Evolutionary conservation across 75 land plant genomes (phyloP), one percentile per base, ranked within the genome.

Genomic region (Isoetes taiwanensis): DNA sequence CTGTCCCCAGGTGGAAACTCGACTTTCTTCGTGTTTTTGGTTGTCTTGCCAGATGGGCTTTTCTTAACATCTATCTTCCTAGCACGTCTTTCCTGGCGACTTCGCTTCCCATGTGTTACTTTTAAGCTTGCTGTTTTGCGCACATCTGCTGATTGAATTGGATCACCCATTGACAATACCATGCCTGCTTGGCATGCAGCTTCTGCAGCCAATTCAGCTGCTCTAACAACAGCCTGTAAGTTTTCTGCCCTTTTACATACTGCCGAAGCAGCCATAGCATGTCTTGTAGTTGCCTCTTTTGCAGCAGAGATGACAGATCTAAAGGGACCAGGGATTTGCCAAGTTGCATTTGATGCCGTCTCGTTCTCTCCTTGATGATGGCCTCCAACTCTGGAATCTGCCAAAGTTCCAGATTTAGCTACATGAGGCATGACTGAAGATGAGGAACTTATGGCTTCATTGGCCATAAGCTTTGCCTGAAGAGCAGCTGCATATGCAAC

Each of bases 171-270:
- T 32, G 94, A 74, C 57, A 91, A 67, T 46, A 91, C 56, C 31
- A 60, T 68, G 37, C 88, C 85, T 20, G 89, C 80, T 63, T 91
- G 89, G 3, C 83, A 58, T 25, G 90, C 82, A 54, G 97, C 97
- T 61, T 78, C 78, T 39, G 88, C 78, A 52, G 88, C 94, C 17
- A 87, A 52, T 52, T 84, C 97, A 26, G 97, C 97, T 64, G 97
- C 97, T 53, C 73, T 78, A 2, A 83, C 79, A 61, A 91, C 72
- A 25, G 97, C 80, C 64, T 83, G 88, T 58, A 91, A 48, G 61
- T 80, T 87, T 50, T 86, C 83, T 43, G 89, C 88, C 56, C 71
- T 69, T 38, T 40, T 30, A 0, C 31, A 53, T 14, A 43, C 46
- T 30, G 80, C 77, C 39, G 81, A 80, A 40, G 83, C 72, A 68